phyloP scores from a whole-genome alignment of 345 rosid species.

The Noccaea caerulescens region DNA sequence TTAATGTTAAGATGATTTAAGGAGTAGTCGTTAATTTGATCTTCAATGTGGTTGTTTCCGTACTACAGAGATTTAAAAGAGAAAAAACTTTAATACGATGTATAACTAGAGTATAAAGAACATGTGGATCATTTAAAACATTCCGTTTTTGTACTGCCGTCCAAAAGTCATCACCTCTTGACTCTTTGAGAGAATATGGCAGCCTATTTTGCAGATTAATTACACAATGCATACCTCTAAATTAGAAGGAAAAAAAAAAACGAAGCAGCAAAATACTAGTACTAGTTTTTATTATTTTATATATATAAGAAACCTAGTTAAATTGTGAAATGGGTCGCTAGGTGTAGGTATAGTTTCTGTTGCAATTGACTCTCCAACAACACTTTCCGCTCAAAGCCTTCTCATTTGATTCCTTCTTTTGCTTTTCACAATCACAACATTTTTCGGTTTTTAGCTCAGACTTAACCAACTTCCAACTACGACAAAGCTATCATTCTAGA shows the following conservation, averaged over 20 bases:
- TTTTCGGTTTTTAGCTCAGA: not conserved
- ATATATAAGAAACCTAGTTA: too few species aligned
- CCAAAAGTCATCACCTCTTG: not conserved
- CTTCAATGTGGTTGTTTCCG: conserved; percentile 2
- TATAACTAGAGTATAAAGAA: not conserved
- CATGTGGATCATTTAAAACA: not conserved
- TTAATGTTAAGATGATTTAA: not conserved
- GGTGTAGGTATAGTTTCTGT: conserved; percentile 10
- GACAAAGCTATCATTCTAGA: not conserved
- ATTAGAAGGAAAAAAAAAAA: too few species aligned
- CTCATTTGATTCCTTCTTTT: conserved; percentile 1
- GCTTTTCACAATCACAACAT: not conserved
- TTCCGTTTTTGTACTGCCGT: not conserved
- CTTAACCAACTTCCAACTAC: not conserved
- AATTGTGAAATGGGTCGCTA: not conserved
- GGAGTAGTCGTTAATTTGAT: not conserved
- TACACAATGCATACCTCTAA: too few species aligned
- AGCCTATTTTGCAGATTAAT: not conserved
- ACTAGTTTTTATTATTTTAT: too few species aligned
- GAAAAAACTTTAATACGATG: too few species aligned
- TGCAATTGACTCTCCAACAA: conserved; percentile 33
- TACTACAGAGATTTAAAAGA: not conserved
- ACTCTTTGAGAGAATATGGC: not conserved
- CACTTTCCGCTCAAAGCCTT: not conserved
- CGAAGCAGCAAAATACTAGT: too few species aligned